Percentiles rank a stretch among this genome's conserved stretches.
Evolutionary conservation across 495 filamentous ascomycete species (phyloP).

Genomic region (Penicillium canescens): DNA sequence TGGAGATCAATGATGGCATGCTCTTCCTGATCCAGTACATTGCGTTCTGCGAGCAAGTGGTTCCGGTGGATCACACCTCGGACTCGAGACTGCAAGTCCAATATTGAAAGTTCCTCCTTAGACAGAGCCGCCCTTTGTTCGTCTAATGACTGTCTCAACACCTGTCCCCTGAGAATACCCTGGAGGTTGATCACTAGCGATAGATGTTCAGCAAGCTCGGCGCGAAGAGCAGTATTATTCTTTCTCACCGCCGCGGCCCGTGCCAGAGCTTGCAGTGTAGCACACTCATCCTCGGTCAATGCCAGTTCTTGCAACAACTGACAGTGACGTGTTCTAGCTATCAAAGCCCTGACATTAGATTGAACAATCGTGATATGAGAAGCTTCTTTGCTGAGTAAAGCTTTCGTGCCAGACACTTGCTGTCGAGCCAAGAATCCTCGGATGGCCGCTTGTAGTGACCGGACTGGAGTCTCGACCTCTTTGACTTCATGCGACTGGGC

Average conservation of each 20-base stretch:
- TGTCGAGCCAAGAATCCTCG: conserved; percentile 53
- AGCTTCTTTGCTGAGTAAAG: conserved; percentile 29
- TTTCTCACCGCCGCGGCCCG: conserved; percentile 39
- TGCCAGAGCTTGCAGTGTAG: conserved; percentile 40
- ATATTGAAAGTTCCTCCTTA: conserved; percentile 32
- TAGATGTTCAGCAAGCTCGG: conserved; percentile 30
- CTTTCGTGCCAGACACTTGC: conserved; percentile 34
- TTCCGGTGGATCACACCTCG: conserved; percentile 48
- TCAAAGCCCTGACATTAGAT: conserved; percentile 40
- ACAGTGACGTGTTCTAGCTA: conserved; percentile 30
- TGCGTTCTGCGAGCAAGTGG: conserved; percentile 44
- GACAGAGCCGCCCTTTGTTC: conserved; percentile 32
- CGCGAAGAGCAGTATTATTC: conserved; percentile 23
- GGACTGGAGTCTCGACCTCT: conserved; percentile 23
- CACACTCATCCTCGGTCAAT: conserved; percentile 25
- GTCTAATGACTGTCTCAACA: conserved; percentile 37
- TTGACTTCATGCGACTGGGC: conserved; percentile 53
- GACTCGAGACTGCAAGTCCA: conserved; percentile 47
- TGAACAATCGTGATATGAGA: conserved; percentile 47
- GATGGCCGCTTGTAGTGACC: conserved; percentile 47
- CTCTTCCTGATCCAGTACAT: conserved; percentile 60
- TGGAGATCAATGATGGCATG: conserved; percentile 66
- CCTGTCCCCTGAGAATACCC: conserved; percentile 31
- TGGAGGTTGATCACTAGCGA: conserved; percentile 32
- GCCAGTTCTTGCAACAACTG: conserved; percentile 33